Evolutionary conservation across 352 stramenopile genomes (phyloP), one percentile per base, ranked within the genome.

Genomic region (Peronospora farinosa): DNA sequence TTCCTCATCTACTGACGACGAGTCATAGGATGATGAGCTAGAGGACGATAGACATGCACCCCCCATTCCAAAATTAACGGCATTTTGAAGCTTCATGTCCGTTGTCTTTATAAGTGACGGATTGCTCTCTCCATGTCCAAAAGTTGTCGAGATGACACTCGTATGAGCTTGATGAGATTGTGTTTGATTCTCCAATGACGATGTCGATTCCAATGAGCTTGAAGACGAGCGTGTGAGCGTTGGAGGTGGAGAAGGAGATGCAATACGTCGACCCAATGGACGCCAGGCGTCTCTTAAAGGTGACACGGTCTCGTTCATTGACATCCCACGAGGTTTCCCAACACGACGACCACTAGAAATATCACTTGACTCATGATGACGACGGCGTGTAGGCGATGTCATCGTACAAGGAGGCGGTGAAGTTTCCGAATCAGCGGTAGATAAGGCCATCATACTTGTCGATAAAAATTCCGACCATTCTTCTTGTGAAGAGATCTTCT

Each of bases 381-480:
- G 51, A 10, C 16, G 47, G 15, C 53, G 49, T 4, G 35, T 39
- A 6, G 63, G 61, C 12, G 67, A 65, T 9, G 27, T 15, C 6
- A 27, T 30, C 2, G 10, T 10, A 11, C 11, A 31, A 17, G n/a
- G 40, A n/a, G 15, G 23, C 16, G 21, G 43, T 45, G 23, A 52
- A 3, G 41, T 17, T 19, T 74, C 63, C 10, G 65, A 32, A 30
- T 76, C 70, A 6, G 46, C 32, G 8, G 70, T 82, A 37, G 66
- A 66, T 16, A 85, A 55, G 47, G 72, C 74, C 55, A 63, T 67
- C 69, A 85, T 76, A 58, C 74, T 81, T n/a, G 69, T 72, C 11
- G 74, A 82, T 38, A 85, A 55, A 47, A 84, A 83, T 41, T 77
- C 61, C 11, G 72, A 67, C 74, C 74, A 85, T 43, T 85, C 70